Evolutionary conservation across 1,284 basidiomycete species (phyloP).

Genomic region (Laetiporus sulphureus): DNA sequence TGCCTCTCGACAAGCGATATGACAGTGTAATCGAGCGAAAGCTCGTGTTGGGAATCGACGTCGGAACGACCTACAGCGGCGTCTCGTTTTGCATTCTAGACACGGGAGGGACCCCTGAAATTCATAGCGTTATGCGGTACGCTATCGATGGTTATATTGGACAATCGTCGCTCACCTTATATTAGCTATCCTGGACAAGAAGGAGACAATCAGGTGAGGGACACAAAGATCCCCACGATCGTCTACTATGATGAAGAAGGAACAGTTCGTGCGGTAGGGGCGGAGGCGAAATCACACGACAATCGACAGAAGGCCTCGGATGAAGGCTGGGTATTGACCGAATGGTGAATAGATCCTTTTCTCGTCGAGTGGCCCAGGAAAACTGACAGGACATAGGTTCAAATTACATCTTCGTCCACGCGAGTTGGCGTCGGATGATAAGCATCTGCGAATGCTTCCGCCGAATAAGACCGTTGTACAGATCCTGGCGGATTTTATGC

Average conservation of each 20-base stretch:
- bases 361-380: not conserved
- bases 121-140: too few species aligned
- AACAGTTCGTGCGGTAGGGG: slow-evolving; percentile 39
- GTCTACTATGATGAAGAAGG: slow-evolving; percentile 47
- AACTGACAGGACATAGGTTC: slow-evolving; percentile 35
- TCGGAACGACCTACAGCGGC: too few species aligned
- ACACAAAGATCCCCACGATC: slow-evolving; percentile 51
- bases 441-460: slow-evolving; percentile 45
- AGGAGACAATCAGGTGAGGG: slow-evolving; percentile 30
- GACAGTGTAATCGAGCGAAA: too few species aligned
- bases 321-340: slow-evolving; percentile 38
- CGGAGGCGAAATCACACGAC: slow-evolving; percentile 41
- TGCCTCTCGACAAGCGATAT: too few species aligned
- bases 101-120: too few species aligned
- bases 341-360: slow-evolving; percentile 38
- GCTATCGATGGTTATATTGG: too few species aligned
- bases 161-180: slow-evolving; percentile 1
- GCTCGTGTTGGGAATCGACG: too few species aligned
- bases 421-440: slow-evolving; percentile 22
- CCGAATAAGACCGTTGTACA: slow-evolving; percentile 37
- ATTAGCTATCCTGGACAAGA: slow-evolving; percentile 39
- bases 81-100: too few species aligned
- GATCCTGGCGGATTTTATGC: slow-evolving; percentile 47
- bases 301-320: slow-evolving; percentile 37
- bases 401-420: slow-evolving; percentile 46